These are phyloP conservation scores for Parietaria judaica DNA, from an alignment of 306 rosid species.

Conservation along the genomic window DNA sequence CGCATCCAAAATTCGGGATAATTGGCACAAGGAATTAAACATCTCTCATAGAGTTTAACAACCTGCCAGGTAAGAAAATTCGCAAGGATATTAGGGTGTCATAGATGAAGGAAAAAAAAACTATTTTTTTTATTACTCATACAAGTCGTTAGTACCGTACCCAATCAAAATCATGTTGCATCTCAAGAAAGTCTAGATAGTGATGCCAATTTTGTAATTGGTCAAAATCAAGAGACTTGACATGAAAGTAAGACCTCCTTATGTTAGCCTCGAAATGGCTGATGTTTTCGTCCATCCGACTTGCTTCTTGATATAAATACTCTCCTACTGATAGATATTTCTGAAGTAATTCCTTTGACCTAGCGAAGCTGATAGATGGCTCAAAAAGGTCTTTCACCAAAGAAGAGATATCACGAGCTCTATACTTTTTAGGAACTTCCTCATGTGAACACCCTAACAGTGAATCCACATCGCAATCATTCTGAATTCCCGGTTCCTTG, in stretches of 20 bases:
- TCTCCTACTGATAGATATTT: slow-evolving; percentile 59
- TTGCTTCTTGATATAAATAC: slow-evolving; percentile 51
- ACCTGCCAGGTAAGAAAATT: slow-evolving; percentile 36
- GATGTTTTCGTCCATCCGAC: slow-evolving; percentile 44
- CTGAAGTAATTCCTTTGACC: slow-evolving; percentile 46
- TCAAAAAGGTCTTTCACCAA: slow-evolving; percentile 55
- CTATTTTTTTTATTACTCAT: slow-evolving; percentile 14
- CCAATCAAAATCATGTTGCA: slow-evolving; percentile 86
- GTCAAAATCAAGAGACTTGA: slow-evolving; percentile 46
- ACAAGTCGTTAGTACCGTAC: slow-evolving; percentile 37
- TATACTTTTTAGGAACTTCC: slow-evolving; percentile 29
- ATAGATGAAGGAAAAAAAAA: background rate
- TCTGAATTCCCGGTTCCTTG: slow-evolving; percentile 42
- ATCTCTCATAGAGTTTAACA: slow-evolving; percentile 83
- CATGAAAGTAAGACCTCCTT: slow-evolving; percentile 65
- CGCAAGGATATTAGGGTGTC: background rate
- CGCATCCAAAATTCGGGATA: slow-evolving; percentile 97
- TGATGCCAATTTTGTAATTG: slow-evolving; percentile 85
- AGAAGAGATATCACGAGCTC: slow-evolving; percentile 35
- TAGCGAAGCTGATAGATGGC: slow-evolving; percentile 38
- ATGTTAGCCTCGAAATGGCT: slow-evolving; percentile 57
- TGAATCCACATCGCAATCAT: slow-evolving; percentile 27
- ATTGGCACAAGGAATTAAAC: slow-evolving; percentile 84
- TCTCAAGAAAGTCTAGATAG: slow-evolving; percentile 81
- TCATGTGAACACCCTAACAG: slow-evolving; percentile 35